A percentile compares a stretch with the other conserved stretches of the same genome.
Evolutionary conservation across 2,329 filamentous ascomycete species (phyloP).

Genomic region (Drechslerella coelobrocha): DNA sequence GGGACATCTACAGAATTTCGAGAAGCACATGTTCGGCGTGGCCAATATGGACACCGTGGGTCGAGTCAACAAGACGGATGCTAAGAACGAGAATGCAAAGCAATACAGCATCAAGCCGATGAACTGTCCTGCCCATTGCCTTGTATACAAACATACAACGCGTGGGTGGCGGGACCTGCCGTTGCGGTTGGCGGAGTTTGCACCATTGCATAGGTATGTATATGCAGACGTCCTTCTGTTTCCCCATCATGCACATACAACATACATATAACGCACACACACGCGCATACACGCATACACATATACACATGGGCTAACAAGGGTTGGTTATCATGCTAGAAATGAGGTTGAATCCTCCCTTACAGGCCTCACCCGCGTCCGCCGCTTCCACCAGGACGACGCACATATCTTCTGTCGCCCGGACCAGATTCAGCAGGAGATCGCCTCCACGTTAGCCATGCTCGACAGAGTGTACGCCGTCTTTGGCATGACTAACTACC

Average conservation of each 20-base stretch:
- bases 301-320: too few relatives aligned
- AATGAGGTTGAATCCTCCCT: constrained; percentile 84
- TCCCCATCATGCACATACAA: not conserved
- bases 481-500: constrained; percentile 74
- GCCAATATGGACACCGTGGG: constrained; percentile 65
- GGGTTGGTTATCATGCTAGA: constrained; percentile 61
- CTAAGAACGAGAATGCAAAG: constrained; percentile 64
- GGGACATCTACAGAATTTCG: constrained; percentile 87
- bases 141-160: constrained; percentile 77
- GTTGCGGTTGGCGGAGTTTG: constrained; percentile 82
- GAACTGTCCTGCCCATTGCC: constrained; percentile 89
- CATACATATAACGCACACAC: too few relatives aligned
- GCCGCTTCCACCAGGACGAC: constrained; percentile 89
- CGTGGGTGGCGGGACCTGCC: constrained; percentile 82
- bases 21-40: constrained; percentile 90
- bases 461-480: constrained; percentile 74
- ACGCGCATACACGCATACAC: too few relatives aligned
- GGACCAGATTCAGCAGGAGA: constrained; percentile 76
- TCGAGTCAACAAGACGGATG: constrained; percentile 56
- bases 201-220: constrained; percentile 53
- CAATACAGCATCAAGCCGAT: constrained; percentile 88
- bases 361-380: constrained; percentile 80
- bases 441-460: constrained; percentile 75
- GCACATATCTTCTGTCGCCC: constrained; percentile 88
- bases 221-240: too few relatives aligned